Conservation (phyloP, 306 rosid species). For the Senna tora region DNA sequence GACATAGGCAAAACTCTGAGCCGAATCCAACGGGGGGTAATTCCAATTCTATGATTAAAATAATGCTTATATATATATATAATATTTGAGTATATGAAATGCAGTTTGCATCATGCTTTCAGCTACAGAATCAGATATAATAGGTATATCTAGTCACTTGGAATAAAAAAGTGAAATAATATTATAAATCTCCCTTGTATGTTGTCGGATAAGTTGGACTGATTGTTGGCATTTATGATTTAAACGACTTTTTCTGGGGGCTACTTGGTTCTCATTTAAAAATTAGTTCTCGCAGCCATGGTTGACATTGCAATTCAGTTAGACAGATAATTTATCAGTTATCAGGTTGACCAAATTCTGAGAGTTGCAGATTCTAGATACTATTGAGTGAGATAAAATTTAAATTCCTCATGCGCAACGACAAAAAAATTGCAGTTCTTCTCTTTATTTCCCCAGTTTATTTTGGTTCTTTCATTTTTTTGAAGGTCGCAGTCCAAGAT, state of each 20-base stretch:
- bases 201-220: background rate
- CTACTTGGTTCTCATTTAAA: background rate
- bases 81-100: slow-evolving; percentile 6
- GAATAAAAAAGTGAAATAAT: background rate
- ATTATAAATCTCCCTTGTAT: background rate
- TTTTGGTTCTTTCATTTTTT: background rate
- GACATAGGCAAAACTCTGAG: slow-evolving; percentile 83
- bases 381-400: background rate
- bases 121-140: background rate
- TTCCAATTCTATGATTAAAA: slow-evolving; percentile 36
- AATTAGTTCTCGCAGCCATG: background rate
- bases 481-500: background rate
- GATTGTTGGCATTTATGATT: background rate
- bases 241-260: background rate
- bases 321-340: background rate
- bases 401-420: background rate
- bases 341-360: background rate
- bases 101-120: background rate
- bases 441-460: background rate
- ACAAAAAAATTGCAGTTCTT: background rate
- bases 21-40: slow-evolving; percentile 91
- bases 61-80: slow-evolving; percentile 1
- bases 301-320: background rate
- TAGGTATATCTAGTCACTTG: slow-evolving; percentile 9
- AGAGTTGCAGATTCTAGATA: background rate